Conservation (phyloP, 768 basidiomycete species). For the Chalciporus pseudorubinellus region DNA sequence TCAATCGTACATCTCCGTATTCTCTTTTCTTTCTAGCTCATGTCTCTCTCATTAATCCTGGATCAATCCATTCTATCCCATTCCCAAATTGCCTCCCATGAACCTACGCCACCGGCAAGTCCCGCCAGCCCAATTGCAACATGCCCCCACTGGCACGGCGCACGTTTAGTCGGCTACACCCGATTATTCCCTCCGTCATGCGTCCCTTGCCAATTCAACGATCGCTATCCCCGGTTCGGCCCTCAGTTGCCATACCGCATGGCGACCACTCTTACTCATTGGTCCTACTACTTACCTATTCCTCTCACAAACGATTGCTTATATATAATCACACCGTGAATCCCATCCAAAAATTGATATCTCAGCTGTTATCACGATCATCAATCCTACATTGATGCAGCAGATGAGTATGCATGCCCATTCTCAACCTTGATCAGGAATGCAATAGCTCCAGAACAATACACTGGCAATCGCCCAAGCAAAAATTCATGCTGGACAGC, state of each 20-base stretch:
- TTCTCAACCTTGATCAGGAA: background rate
- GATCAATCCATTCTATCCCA: background rate
- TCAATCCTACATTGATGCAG: background rate
- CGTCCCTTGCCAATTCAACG: conserved; percentile 8
- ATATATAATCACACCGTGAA: background rate
- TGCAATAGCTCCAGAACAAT: background rate
- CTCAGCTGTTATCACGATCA: background rate
- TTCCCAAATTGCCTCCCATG: conserved; percentile 3
- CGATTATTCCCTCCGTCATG: conserved; percentile 12
- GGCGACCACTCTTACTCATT: background rate
- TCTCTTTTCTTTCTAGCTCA: background rate
- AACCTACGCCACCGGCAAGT: conserved; percentile 28
- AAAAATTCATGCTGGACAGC: no score
- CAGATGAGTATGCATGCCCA: background rate
- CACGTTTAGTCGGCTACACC: conserved; percentile 13
- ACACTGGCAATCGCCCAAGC: no score
- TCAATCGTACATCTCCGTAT: background rate
- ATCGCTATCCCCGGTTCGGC: background rate
- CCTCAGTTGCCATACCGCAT: background rate
- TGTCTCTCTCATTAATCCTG: background rate
- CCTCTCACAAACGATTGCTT: background rate
- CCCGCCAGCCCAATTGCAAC: conserved; percentile 12
- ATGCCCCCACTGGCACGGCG: background rate
- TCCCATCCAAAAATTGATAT: background rate
- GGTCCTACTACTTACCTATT: background rate